Evolutionary conservation across 176 grass and related monocot species (phyloP).

Genomic region (Tuctoria greenei): DNA sequence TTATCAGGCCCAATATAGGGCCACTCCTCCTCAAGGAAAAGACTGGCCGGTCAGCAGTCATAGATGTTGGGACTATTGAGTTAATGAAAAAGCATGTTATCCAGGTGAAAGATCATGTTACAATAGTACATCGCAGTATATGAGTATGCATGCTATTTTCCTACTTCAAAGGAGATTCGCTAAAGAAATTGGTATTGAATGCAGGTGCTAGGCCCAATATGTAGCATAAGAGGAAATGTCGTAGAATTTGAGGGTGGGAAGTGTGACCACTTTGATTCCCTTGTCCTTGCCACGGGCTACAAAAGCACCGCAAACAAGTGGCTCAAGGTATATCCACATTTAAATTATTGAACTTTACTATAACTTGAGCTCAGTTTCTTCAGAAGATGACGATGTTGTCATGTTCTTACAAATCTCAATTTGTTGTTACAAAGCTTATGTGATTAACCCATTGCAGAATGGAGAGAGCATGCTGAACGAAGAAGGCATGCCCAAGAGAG

Average conservation of each 20-base stretch:
- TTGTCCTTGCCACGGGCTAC: constrained; percentile 65
- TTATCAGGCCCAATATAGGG: constrained; percentile 50
- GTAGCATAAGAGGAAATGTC: constrained; percentile 29
- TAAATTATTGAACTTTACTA: neutral
- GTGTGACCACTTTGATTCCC: constrained; percentile 32
- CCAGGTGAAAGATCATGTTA: constrained; percentile 31
- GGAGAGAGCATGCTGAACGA: constrained; percentile 36
- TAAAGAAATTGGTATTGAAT: neutral
- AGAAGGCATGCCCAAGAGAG: constrained; percentile 48
- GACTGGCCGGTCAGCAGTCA: constrained; percentile 51
- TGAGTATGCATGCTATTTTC: neutral
- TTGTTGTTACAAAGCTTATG: neutral
- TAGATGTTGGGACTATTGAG: constrained; percentile 61
- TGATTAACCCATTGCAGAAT: constrained; percentile 30
- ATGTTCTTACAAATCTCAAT: neutral
- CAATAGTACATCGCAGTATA: neutral
- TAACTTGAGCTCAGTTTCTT: neutral
- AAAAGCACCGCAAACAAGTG: constrained; percentile 50
- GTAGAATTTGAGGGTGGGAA: constrained; percentile 56
- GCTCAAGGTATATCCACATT: constrained; percentile 48
- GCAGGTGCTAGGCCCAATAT: constrained; percentile 46
- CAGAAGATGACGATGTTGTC: neutral
- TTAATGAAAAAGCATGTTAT: constrained; percentile 55
- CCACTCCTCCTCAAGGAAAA: constrained; percentile 53
- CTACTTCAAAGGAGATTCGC: neutral